Conservation (phyloP, 1,139 yeast genomes). For the Pichia sorboxylosa region DNA sequence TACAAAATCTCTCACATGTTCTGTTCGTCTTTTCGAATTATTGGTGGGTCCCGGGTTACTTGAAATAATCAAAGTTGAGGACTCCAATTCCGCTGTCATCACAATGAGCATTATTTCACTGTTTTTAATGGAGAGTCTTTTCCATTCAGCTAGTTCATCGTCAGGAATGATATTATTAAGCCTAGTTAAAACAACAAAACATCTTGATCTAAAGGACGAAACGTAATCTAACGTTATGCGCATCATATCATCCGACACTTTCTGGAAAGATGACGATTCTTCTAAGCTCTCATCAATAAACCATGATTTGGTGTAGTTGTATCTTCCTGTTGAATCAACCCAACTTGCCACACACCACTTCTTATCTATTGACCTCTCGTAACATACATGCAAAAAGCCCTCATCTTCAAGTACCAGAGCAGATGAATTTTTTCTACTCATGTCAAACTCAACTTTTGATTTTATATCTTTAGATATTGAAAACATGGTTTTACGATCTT, state of each 20-base stretch:
- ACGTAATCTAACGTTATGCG: slow-evolving; percentile 33
- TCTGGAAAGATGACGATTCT: slow-evolving; percentile 29
- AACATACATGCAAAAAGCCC: slow-evolving; percentile 72
- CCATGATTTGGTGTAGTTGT: slow-evolving; percentile 60
- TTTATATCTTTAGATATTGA: slow-evolving; percentile 38
- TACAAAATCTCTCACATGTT: slow-evolving; percentile 13
- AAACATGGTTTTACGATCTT: slow-evolving; percentile 27
- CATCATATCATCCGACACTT: slow-evolving; percentile 51
- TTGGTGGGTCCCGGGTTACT: slow-evolving; percentile 13
- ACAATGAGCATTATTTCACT: slow-evolving; percentile 60
- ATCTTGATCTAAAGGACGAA: slow-evolving; percentile 33
- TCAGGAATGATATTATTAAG: slow-evolving; percentile 65
- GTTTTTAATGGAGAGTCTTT: slow-evolving; percentile 48
- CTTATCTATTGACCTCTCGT: slow-evolving; percentile 68
- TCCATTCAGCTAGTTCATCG: slow-evolving; percentile 71
- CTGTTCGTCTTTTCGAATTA: slow-evolving; percentile 7
- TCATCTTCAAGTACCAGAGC: slow-evolving; percentile 43
- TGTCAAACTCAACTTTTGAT: slow-evolving; percentile 40
- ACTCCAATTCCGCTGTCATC: slow-evolving; percentile 55
- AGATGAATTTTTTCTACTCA: slow-evolving; percentile 28
- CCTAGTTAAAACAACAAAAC: slow-evolving; percentile 56
- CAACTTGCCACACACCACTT: slow-evolving; percentile 84
- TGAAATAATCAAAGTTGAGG: slow-evolving; percentile 47
- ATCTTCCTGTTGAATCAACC: slow-evolving; percentile 73
- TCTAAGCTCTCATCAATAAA: slow-evolving; percentile 29